phyloP scores from a whole-genome alignment of 2,329 filamentous ascomycete genomes.

The Hymenotorrendiella dingleyae region DNA sequence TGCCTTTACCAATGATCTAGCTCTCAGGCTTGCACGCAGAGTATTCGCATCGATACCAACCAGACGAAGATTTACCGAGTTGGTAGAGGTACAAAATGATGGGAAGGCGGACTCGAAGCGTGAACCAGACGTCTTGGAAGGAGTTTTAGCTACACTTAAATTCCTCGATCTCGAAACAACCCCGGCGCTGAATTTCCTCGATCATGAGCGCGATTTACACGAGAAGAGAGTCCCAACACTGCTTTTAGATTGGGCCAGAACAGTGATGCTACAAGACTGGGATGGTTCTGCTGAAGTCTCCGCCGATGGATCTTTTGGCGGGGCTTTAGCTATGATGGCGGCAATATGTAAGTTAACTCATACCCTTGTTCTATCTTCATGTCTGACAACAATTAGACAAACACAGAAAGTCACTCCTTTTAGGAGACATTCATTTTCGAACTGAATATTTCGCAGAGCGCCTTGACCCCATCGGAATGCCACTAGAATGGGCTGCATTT shows the following conservation, averaged over 20 bases:
- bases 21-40: slow-evolving; percentile 51
- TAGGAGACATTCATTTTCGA: slow-evolving; percentile 65
- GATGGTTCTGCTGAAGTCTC: slow-evolving; percentile 66
- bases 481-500: slow-evolving; percentile 63
- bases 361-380: neutral
- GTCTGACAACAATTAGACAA: slow-evolving; percentile 42
- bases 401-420: slow-evolving; percentile 55
- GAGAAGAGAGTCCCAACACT: slow-evolving; percentile 52
- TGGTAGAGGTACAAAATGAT: slow-evolving; percentile 24
- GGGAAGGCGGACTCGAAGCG: slow-evolving; percentile 17
- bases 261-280: slow-evolving; percentile 75
- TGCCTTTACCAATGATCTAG: slow-evolving; percentile 54
- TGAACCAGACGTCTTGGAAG: slow-evolving; percentile 22
- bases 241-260: slow-evolving; percentile 66
- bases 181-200: slow-evolving; percentile 41
- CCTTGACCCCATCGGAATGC: slow-evolving; percentile 69
- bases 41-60: slow-evolving; percentile 49
- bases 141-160: slow-evolving; percentile 35
- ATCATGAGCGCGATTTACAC: slow-evolving; percentile 47
- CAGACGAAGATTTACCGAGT: slow-evolving; percentile 27
- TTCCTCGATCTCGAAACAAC: slow-evolving; percentile 32
- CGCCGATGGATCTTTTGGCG: slow-evolving; percentile 66
- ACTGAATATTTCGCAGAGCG: slow-evolving; percentile 71
- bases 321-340: slow-evolving; percentile 68
- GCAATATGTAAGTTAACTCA: slow-evolving; percentile 57